These are phyloP conservation scores for Fallopia convolvulus DNA, from an alignment of 148 eudicot genomes.

Conservation along the genomic window DNA sequence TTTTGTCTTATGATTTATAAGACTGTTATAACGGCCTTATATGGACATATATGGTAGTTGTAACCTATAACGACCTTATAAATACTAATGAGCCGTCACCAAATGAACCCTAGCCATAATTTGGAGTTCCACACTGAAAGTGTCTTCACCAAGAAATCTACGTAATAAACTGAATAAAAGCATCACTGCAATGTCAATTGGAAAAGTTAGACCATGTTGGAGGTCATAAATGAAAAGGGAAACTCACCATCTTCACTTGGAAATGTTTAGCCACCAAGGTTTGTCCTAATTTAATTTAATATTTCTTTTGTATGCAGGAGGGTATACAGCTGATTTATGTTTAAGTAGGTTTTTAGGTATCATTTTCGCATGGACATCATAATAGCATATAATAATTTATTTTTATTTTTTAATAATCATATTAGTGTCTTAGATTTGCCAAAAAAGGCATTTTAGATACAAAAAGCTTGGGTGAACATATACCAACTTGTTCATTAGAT, in stretches of 20 bases:
- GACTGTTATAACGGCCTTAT: too few relatives aligned
- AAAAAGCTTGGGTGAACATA: neutral
- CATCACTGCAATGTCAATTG: neutral
- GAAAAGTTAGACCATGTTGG: neutral
- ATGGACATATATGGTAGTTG: too few relatives aligned
- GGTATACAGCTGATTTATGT: neutral
- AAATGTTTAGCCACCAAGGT: neutral
- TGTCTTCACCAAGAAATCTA: neutral
- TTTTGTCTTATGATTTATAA: too few relatives aligned
- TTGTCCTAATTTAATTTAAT: neutral
- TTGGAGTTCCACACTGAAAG: neutral
- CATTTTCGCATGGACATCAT: neutral
- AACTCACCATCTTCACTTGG: neutral
- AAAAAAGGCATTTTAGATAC: neutral
- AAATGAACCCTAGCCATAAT: neutral
- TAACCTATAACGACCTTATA: too few relatives aligned
- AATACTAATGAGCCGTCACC: too few relatives aligned
- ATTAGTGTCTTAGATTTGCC: neutral
- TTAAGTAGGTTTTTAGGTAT: neutral
- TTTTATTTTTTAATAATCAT: neutral
- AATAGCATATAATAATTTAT: neutral
- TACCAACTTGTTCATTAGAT: neutral
- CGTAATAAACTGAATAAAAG: neutral
- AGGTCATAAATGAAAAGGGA: neutral
- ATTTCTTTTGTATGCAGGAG: neutral